A percentile compares a stretch with the other conserved stretches of the same genome.
Conservation (phyloP, 2,329 filamentous ascomycete genomes). For the Fusarium continuum region DNA sequence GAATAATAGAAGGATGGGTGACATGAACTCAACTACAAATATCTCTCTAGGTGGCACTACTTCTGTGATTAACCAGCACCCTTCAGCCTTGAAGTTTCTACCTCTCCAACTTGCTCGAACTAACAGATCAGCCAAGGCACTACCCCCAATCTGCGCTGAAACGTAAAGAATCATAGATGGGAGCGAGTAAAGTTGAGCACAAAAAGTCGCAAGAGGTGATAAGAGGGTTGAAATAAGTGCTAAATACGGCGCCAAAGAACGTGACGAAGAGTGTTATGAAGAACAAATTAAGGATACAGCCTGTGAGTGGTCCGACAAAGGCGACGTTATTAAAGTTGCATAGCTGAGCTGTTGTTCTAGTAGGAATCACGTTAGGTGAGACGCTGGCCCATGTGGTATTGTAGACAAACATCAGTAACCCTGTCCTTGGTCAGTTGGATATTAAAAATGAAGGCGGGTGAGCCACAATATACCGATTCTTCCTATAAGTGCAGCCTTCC, state of each 20-base stretch:
- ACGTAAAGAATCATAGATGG: slow-evolving; percentile 61
- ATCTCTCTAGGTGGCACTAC: slow-evolving; percentile 44
- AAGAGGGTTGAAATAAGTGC: slow-evolving; percentile 63
- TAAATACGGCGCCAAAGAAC: slow-evolving; percentile 57
- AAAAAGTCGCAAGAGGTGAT: slow-evolving; percentile 64
- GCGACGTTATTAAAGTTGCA: slow-evolving; percentile 40
- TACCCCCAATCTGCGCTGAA: slow-evolving; percentile 57
- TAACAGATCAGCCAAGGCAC: slow-evolving; percentile 44
- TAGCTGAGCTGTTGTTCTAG: slow-evolving; percentile 12
- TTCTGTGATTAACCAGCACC: slow-evolving; percentile 43
- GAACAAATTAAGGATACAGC: slow-evolving; percentile 45
- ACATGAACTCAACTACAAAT: slow-evolving; percentile 60
- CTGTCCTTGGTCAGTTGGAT: neutral
- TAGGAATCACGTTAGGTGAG: slow-evolving; percentile 22
- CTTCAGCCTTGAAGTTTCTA: slow-evolving; percentile 43
- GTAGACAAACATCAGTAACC: slow-evolving; percentile 35
- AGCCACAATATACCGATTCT: slow-evolving; percentile 40
- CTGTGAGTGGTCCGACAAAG: slow-evolving; percentile 45
- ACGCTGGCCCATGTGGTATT: slow-evolving; percentile 32
- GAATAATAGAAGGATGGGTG: slow-evolving; percentile 57
- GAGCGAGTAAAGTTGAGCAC: slow-evolving; percentile 59
- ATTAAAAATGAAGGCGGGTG: rapidly evolving
- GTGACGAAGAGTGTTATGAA: slow-evolving; percentile 60
- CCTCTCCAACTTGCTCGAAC: slow-evolving; percentile 44
- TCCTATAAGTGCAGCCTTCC: slow-evolving; percentile 54